Conservation (phyloP, 768 basidiomycete genomes). For the Trametes cinnabarina region DNA sequence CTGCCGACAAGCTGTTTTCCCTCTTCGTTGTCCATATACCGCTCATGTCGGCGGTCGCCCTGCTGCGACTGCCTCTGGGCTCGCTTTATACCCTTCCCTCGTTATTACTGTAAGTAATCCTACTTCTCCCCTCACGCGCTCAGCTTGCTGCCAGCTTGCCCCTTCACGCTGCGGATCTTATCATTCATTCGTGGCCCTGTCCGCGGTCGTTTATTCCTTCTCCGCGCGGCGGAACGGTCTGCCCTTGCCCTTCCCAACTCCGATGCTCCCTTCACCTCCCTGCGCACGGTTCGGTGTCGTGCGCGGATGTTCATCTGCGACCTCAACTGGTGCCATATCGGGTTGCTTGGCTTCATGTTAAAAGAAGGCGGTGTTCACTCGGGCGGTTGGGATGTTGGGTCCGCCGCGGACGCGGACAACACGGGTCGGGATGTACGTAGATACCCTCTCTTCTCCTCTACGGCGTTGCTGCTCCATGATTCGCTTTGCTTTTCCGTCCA, state of each 20-base stretch:
- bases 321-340: not conserved
- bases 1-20: not conserved
- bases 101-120: constrained; percentile 2
- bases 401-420: not conserved
- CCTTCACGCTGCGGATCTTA: no score
- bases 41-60: not conserved
- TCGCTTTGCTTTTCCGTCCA: no score
- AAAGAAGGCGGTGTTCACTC: no score
- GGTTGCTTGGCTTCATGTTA: no score
- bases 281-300: no score
- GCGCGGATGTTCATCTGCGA: no score
- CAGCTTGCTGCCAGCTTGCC: not conserved
- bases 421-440: not conserved
- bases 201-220: no score
- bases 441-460: not conserved
- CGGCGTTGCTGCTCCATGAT: no score
- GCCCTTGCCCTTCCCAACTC: no score
- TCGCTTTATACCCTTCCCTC: not conserved
- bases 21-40: not conserved
- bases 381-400: not conserved
- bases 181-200: no score
- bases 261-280: not conserved
- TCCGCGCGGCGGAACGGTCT: no score
- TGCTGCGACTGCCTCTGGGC: not conserved
- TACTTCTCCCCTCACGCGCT: not conserved